Base-by-base conservation (phyloP, 1,284 basidiomycete genomes). In the Pseudozyma sp. region DNA sequence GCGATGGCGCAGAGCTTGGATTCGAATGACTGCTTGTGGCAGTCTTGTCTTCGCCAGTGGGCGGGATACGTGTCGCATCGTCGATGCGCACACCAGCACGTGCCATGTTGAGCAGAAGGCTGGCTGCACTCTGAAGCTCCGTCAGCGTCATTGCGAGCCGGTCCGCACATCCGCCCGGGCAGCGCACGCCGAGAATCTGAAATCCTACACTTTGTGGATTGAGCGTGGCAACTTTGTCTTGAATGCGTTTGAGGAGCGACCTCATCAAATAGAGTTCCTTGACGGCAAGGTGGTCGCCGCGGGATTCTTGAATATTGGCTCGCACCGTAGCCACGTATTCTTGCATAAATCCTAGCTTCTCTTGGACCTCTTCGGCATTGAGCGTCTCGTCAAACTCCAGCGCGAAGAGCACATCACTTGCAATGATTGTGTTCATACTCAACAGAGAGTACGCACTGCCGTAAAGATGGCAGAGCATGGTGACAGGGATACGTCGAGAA, bases 371-470 rank as follows among this genome's bases (percentile, higher is more conserved):
- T 9, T 71, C 68, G 31, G 46, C 34, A 14, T 63, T 54, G 0
- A 71, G 45, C 13, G 37, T 10, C 50, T 71, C 68, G 31, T 19
- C 68, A 10, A 71, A 46, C 33, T 71, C 68, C 16, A 71, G 68
- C 0, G 68, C 54, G 33, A 63, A 67, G 7, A 71, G 63, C 51
- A 71, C 55, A 40, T 71, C 68, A 48, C 63, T 67, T 8, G 68
- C 68, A n/a, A 71, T 71, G 51, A 71, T 67, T 6, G 68, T 71
- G 55, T 71, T 71, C 68, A 71, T 71, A 47, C 59, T 71, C 24
- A 71, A 59, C 24, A 71, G 40, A 37, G 68, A 71, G 48, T 71
- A 71, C 10, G 68, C 68, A 44, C 63, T 67, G 45, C 68, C 68
- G 49, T 66, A 71, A 8, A 71, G 44, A 19, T 71, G 68, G 24